These are phyloP conservation scores for Ophiocordyceps camponoti-leonardi DNA, from an alignment of 2,329 filamentous ascomycete genomes.

Conservation along the genomic window DNA sequence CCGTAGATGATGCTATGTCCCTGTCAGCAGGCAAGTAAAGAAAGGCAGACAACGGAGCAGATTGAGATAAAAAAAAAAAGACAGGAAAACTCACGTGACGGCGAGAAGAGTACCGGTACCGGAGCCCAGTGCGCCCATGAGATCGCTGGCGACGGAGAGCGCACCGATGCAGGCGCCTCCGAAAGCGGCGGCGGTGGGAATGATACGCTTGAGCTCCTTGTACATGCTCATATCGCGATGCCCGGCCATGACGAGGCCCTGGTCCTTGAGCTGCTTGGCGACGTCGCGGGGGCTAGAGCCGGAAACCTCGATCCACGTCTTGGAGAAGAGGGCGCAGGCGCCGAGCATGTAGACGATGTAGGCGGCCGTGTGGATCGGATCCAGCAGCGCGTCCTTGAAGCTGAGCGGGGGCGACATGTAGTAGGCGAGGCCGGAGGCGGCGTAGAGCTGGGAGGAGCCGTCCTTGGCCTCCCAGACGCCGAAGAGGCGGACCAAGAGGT, in stretches of 20 bases:
- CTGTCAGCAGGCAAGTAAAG: background rate
- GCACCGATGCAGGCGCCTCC: conserved; percentile 98
- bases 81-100: conserved; percentile 65
- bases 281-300: conserved; percentile 95
- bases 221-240: conserved; percentile 99
- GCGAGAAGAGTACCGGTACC: conserved; percentile 96
- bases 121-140: conserved; percentile 87
- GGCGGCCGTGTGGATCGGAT: conserved; percentile 89
- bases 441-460: conserved; percentile 87
- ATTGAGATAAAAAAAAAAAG: background rate
- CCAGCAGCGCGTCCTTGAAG: conserved; percentile 91
- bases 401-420: conserved; percentile 99
- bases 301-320: conserved; percentile 99
- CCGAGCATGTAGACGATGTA: conserved; percentile 98
- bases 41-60: background rate
- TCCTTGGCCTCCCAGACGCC: conserved; percentile 98
- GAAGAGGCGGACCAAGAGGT: conserved; percentile 91
- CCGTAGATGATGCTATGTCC: conserved; percentile 83
- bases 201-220: conserved; percentile 98
- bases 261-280: conserved; percentile 98
- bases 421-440: conserved; percentile 86
- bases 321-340: conserved; percentile 95
- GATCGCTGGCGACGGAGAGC: conserved; percentile 85
- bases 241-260: conserved; percentile 97
- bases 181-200: conserved; percentile 93